These are phyloP conservation scores for Monilinia fructicola DNA, from an alignment of 2,329 filamentous ascomycete species.

Conservation along the genomic window DNA sequence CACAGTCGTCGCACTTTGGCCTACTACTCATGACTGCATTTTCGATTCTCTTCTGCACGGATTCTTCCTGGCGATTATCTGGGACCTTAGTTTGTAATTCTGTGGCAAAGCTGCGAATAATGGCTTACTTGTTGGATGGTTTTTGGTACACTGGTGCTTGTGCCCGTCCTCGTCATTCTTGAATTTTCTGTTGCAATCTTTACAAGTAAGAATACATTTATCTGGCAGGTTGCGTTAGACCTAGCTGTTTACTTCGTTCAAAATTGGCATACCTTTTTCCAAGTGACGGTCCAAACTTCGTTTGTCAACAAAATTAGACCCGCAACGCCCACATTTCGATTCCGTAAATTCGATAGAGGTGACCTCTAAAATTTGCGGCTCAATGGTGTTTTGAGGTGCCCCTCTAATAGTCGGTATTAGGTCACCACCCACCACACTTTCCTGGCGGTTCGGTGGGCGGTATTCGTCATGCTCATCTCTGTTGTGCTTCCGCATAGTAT, in stretches of 20 bases:
- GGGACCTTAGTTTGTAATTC: background rate
- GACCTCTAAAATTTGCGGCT: background rate
- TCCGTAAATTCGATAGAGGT: background rate
- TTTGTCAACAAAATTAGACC: background rate
- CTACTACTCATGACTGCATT: background rate
- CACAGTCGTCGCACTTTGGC: background rate
- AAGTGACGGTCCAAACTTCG: background rate
- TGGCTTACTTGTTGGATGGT: background rate
- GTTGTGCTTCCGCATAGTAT: background rate
- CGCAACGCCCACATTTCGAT: background rate
- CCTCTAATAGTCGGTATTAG: background rate
- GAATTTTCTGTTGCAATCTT: background rate
- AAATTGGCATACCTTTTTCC: background rate
- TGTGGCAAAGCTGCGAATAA: background rate
- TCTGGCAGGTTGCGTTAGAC: background rate
- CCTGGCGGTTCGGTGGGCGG: background rate
- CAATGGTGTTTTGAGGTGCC: background rate
- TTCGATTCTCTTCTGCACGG: background rate
- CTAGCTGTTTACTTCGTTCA: background rate
- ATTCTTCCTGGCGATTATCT: background rate
- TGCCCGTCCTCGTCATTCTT: background rate
- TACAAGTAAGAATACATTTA: background rate
- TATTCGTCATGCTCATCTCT: slow-evolving; percentile 11
- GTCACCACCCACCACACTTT: background rate
- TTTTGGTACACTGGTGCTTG: background rate